A percentile compares a stretch with the other conserved stretches of the same genome.
phyloP scores from a whole-genome alignment of 2,329 filamentous ascomycete species.

The Arthrobotrys entomopaga region DNA sequence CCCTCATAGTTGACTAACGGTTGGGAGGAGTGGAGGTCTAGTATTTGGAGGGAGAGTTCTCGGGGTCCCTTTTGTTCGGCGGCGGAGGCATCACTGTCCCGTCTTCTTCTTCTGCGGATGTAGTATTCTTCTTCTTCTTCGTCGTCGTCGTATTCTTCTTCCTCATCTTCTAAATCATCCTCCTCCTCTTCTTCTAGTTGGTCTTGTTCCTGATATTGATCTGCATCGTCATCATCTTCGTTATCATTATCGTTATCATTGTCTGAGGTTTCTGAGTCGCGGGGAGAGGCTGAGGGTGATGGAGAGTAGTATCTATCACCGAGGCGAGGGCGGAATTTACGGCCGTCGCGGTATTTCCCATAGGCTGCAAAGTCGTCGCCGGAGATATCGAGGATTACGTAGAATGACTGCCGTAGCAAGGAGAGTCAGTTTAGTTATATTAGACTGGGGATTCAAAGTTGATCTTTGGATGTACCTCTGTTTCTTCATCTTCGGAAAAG shows the following conservation, averaged over 20 bases:
- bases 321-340: slow-evolving; percentile 30
- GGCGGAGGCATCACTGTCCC: neutral
- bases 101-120: neutral
- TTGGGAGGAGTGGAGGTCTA: slow-evolving; percentile 22
- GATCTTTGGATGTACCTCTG: slow-evolving; percentile 18
- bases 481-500: slow-evolving; percentile 47
- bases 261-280: slow-evolving; percentile 4
- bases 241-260: slow-evolving; percentile 4
- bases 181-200: neutral
- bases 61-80: neutral
- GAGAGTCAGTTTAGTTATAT: neutral
- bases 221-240: neutral
- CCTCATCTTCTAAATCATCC: slow-evolving; percentile 1
- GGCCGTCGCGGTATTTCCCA: slow-evolving; percentile 49
- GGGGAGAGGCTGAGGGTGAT: too few relatives aligned
- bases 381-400: slow-evolving; percentile 52
- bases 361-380: slow-evolving; percentile 52
- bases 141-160: neutral
- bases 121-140: slow-evolving; percentile 1
- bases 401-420: slow-evolving; percentile 35
- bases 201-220: neutral
- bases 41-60: slow-evolving; percentile 29
- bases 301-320: slow-evolving; percentile 30
- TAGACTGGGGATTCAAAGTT: too few relatives aligned
- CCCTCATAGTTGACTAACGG: slow-evolving; percentile 49